Base-by-base conservation (phyloP, 2,329 filamentous ascomycete species). In the Macroventuria anomochaeta region DNA sequence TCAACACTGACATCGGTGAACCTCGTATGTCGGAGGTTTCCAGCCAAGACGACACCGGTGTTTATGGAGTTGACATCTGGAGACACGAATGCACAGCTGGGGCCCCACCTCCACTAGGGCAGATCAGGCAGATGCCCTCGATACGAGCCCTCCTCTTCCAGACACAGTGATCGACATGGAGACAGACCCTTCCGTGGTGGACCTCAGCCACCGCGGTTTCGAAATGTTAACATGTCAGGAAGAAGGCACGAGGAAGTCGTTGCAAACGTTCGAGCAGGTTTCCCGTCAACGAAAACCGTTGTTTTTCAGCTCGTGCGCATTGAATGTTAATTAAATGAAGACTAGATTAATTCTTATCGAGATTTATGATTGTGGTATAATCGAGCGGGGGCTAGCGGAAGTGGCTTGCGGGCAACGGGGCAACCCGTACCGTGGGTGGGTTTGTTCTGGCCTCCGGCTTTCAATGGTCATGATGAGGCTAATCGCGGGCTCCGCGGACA, bases 341-440 rank as follows among this genome's bases (percentile, higher is more conserved):
- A n/a, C n/a, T n/a, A n/a, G n/a, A n/a, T n/a, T n/a, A n/a, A n/a
- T n/a, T n/a, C n/a, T n/a, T n/a, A n/a, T n/a, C n/a, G n/a, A n/a
- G n/a, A n/a, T n/a, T n/a, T n/a, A n/a, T n/a, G n/a, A n/a, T n/a
- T n/a, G n/a, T n/a, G n/a, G 13, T 7, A 26, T 29, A 20, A 28
- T 21, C 25, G 20, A 10, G 15, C 29, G 33, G 28, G 41, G 34
- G 44, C 33, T 44, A 44, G 29, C 44, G 51, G 51, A 18, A 49
- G 44, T 49, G 46, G 51, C 44, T 44, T 54, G 44, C 39, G 40
- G 51, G 39, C 29, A 34, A 32, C 34, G 39, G 51, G 44, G 51
- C 39, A 34, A 12, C 3, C 5, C 25, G 32, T 42, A 53, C 28
- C 29, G 17, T 41, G 41, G 49, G 34, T 40, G 29, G 25, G 15